Percentiles rank a stretch among this genome's conserved stretches.
Evolutionary conservation across 2,329 filamentous ascomycete genomes (phyloP).

Genomic region (Cladosporium phlei): DNA sequence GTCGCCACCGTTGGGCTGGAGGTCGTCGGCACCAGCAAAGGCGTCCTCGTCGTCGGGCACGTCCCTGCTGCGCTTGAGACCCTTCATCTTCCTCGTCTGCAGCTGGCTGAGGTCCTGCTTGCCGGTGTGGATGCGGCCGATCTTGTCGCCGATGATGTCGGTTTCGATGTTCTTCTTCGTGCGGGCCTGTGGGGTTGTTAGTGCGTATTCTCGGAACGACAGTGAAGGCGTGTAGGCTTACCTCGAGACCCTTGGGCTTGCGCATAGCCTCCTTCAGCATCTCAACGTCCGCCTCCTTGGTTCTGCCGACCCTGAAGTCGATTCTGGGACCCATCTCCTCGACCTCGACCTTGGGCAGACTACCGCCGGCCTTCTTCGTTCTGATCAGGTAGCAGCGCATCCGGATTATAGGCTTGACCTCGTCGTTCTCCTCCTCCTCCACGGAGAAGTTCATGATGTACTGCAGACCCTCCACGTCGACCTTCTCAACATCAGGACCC

Average conservation of each 20-base stretch:
- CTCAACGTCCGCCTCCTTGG: slow-evolving; percentile 70
- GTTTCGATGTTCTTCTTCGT: slow-evolving; percentile 96
- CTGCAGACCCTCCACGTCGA: slow-evolving; percentile 92
- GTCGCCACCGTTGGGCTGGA: slow-evolving; percentile 16
- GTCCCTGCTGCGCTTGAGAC: slow-evolving; percentile 76
- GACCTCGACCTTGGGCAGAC: slow-evolving; percentile 82
- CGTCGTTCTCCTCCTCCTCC: slow-evolving; percentile 48
- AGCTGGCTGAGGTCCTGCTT: slow-evolving; percentile 81
- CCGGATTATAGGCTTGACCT: slow-evolving; percentile 47
- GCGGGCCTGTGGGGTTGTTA: slow-evolving; percentile 40
- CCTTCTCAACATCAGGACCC: slow-evolving; percentile 70
- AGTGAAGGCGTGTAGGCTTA: slow-evolving; percentile 43
- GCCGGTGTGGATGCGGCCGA: slow-evolving; percentile 85
- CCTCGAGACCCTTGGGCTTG: slow-evolving; percentile 70
- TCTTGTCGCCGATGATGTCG: slow-evolving; percentile 90
- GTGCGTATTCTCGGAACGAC: slow-evolving; percentile 1
- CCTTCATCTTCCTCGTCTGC: slow-evolving; percentile 99
- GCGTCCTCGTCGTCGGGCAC: slow-evolving; percentile 49
- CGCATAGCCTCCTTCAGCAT: slow-evolving; percentile 87
- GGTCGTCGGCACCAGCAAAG: slow-evolving; percentile 23
- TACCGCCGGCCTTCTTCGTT: slow-evolving; percentile 74
- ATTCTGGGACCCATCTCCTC: slow-evolving; percentile 94
- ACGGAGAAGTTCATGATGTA: slow-evolving; percentile 81
- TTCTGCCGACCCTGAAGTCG: slow-evolving; percentile 80
- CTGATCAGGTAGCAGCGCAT: slow-evolving; percentile 79